phyloP scores from a whole-genome alignment of 2,329 filamentous ascomycete genomes.

The Cercospora nicotianae region DNA sequence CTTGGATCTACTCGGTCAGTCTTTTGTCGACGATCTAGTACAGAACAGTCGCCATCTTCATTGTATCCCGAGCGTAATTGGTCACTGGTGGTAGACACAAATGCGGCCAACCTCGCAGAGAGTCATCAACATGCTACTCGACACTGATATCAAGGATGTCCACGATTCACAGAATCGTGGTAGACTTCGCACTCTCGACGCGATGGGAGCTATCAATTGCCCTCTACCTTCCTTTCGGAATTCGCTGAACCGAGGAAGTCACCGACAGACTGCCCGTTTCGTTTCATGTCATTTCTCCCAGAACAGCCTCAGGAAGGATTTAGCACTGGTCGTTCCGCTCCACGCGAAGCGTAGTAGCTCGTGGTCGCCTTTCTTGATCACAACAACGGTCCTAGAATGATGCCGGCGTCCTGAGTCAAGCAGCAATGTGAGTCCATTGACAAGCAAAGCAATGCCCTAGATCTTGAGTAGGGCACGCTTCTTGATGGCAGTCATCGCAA shows the following conservation, averaged over 20 bases:
- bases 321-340: neutral
- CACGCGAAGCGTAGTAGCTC: too few species aligned
- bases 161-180: too few species aligned
- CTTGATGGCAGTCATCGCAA: neutral
- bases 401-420: neutral
- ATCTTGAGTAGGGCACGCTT: neutral
- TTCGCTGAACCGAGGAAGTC: neutral
- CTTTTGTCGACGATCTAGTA: too few species aligned
- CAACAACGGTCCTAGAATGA: neutral
- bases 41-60: too few species aligned
- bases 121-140: neutral
- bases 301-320: neutral
- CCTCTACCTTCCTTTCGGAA: neutral
- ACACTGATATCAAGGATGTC: neutral
- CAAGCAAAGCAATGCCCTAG: neutral
- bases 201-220: too few species aligned
- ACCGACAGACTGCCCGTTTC: neutral
- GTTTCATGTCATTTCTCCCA: neutral
- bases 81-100: neutral
- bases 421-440: neutral
- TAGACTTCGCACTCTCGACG: too few species aligned
- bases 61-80: too few species aligned
- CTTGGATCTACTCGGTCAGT: too few species aligned
- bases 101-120: neutral
- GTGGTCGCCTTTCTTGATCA: neutral